Base-by-base conservation (phyloP, 2,329 filamentous ascomycete genomes). In the Teratosphaeria pseudoeucalypti region DNA sequence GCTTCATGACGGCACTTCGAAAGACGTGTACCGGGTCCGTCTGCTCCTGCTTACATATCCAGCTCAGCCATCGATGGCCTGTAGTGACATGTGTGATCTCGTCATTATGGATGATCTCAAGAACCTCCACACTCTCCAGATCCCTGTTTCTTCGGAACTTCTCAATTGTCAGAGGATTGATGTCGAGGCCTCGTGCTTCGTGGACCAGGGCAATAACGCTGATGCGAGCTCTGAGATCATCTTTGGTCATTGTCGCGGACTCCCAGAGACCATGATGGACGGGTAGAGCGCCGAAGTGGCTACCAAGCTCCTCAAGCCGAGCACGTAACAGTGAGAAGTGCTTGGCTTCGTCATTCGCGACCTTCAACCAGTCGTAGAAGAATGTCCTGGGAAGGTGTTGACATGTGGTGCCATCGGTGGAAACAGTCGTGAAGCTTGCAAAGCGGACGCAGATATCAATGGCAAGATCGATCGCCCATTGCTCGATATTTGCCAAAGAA, bases 301-400 rank as follows among this genome's bases (percentile, higher is more conserved):
- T 56, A 23, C 58, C 58, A 11, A 62, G 49, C 26, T 60, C 58
- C 52, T 62, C 61, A 0, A 62, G 61, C 7, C 61, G 58, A 6
- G 61, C 55, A 14, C 61, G 56, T 4, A 62, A 19, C 16, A 62
- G 37, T 19, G 54, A 57, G 53, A 62, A 62, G 54, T 62, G 61
- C 54, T 62, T 62, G 10, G 61, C 61, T 53, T 62, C 61, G 39
- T 62, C 61, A 23, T 62, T 62, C 12, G 61, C 61, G 19, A 62
- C 61, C 26, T 58, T 62, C 34, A 62, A 58, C 61, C 61, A 62
- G 57, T 62, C 61, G 39, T 62, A 60, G 53, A 58, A 62, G 58
- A 60, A 62, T 11, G 61, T 60, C 23, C 61, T 54, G 16, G 61
- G 61, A n/a, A 62, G 61, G 12, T 16, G 16, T 10, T 47, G 55